A percentile compares a stretch with the other conserved stretches of the same genome.
Evolutionary conservation across 768 basidiomycete genomes (phyloP).

Genomic region (Tulasnella sp.): DNA sequence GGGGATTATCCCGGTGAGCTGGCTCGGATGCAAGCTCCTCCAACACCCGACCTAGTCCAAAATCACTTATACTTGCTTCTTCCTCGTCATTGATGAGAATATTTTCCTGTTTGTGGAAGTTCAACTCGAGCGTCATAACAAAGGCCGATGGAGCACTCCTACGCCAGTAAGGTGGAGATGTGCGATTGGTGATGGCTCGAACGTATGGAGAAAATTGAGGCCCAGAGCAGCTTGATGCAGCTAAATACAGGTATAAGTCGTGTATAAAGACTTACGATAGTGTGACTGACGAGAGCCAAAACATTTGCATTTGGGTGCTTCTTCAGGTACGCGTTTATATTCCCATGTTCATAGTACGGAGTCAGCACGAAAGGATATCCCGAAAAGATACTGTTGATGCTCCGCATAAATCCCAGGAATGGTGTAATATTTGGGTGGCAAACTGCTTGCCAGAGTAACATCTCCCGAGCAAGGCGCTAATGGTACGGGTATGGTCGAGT

Average conservation of each 20-base stretch:
- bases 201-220: conserved; percentile 4
- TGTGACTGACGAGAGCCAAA: background rate
- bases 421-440: conserved; percentile 5
- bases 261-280: too few relatives aligned
- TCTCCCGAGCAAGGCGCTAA: conserved; percentile 18
- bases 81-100: conserved; percentile 19
- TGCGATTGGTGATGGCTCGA: conserved; percentile 21
- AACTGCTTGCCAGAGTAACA: conserved; percentile 9
- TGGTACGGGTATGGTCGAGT: background rate
- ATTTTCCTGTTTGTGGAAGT: background rate
- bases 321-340: conserved; percentile 1
- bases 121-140: background rate
- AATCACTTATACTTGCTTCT: conserved; percentile 22
- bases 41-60: background rate
- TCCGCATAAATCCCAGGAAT: conserved; percentile 22
- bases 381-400: background rate
- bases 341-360: conserved; percentile 10
- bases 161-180: conserved; percentile 23
- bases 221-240: conserved; percentile 21
- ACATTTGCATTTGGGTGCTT: conserved; percentile 13
- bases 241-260: background rate
- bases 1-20: background rate
- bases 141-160: background rate
- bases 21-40: background rate
- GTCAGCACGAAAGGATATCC: background rate